Evolutionary conservation across 805 yeast species (phyloP).

Genomic region (Metschnikowia cubensis): DNA sequence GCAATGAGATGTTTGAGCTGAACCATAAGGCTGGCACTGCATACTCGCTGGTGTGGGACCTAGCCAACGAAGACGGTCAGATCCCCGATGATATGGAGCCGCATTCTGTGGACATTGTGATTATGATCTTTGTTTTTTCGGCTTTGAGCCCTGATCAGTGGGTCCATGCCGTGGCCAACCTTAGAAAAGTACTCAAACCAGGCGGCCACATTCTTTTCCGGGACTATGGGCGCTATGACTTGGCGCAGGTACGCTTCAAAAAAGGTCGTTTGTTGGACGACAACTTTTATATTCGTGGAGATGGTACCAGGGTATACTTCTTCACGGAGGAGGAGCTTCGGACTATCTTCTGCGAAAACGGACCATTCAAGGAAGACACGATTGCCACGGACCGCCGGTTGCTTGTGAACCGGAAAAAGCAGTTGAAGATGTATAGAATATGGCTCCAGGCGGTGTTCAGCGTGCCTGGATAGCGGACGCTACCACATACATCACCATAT

Average conservation of each 20-base stretch:
- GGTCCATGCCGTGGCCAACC: constrained; percentile 71
- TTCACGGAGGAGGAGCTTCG: constrained; percentile 91
- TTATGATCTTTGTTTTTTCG: constrained; percentile 92
- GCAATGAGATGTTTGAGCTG: constrained; percentile 55
- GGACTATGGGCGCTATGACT: constrained; percentile 93
- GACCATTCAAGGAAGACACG: constrained; percentile 60
- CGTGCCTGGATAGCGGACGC: constrained; percentile 7
- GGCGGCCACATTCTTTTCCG: constrained; percentile 88
- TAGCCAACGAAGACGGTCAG: constrained; percentile 66
- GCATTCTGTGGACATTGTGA: constrained; percentile 81
- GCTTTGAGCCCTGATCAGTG: constrained; percentile 92
- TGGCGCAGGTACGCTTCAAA: constrained; percentile 93
- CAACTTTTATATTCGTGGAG: constrained; percentile 94
- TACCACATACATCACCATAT: constrained; percentile 32
- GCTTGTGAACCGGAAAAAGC: constrained; percentile 86
- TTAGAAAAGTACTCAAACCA: constrained; percentile 74
- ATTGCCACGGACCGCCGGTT: constrained; percentile 89
- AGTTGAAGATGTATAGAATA: constrained; percentile 90
- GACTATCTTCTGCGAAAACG: constrained; percentile 52
- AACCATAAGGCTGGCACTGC: constrained; percentile 48
- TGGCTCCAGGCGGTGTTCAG: constrained; percentile 92
- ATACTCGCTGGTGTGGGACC: constrained; percentile 91
- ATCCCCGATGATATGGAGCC: constrained; percentile 85
- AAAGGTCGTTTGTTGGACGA: constrained; percentile 83
- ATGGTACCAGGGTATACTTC: constrained; percentile 95